A percentile compares a stretch with the other conserved stretches of the same genome.
Evolutionary conservation across 371 early-diverging fungal species (phyloP).

Genomic region (Syncephalastrum racemosum): DNA sequence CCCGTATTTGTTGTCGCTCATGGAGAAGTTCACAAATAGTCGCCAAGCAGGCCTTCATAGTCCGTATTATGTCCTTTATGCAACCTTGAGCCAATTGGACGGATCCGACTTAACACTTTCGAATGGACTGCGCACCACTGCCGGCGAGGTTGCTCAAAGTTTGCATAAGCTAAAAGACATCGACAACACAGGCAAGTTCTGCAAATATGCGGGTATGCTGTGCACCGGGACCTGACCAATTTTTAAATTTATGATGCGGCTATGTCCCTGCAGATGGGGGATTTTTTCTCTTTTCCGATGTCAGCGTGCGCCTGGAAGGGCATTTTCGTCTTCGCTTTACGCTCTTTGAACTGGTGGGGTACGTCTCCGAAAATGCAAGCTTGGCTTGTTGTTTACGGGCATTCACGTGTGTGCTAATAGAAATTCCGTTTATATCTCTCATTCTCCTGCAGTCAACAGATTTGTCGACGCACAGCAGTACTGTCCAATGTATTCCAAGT

Average conservation of each 20-base stretch:
- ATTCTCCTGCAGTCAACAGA: too few relatives aligned
- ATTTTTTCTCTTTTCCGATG: slow-evolving; percentile 94
- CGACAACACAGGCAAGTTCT: slow-evolving; percentile 34
- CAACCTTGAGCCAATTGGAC: slow-evolving; percentile 31
- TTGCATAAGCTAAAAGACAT: slow-evolving; percentile 47
- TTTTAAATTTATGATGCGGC: too few relatives aligned
- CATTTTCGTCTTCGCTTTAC: slow-evolving; percentile 83
- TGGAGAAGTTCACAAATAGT: slow-evolving; percentile 13
- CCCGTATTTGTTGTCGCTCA: background rate
- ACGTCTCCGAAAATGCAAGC: slow-evolving; percentile 14
- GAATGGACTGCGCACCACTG: slow-evolving; percentile 41
- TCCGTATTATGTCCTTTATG: slow-evolving; percentile 42
- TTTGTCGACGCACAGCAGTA: slow-evolving; percentile 37
- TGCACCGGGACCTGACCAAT: too few relatives aligned
- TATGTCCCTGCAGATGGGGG: slow-evolving; percentile 67
- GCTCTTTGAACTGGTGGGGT: slow-evolving; percentile 84
- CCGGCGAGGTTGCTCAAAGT: slow-evolving; percentile 48
- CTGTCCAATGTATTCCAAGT: slow-evolving; percentile 79
- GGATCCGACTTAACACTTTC: slow-evolving; percentile 27
- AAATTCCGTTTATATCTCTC: too few relatives aligned
- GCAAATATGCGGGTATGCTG: background rate
- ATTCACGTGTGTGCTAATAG: slow-evolving; percentile 5
- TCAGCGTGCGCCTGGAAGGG: slow-evolving; percentile 90
- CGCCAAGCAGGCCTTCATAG: slow-evolving; percentile 26
- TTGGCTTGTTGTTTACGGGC: background rate